Evolutionary conservation across 1,139 yeast species (phyloP).

Genomic region (Candida mesenterica): DNA sequence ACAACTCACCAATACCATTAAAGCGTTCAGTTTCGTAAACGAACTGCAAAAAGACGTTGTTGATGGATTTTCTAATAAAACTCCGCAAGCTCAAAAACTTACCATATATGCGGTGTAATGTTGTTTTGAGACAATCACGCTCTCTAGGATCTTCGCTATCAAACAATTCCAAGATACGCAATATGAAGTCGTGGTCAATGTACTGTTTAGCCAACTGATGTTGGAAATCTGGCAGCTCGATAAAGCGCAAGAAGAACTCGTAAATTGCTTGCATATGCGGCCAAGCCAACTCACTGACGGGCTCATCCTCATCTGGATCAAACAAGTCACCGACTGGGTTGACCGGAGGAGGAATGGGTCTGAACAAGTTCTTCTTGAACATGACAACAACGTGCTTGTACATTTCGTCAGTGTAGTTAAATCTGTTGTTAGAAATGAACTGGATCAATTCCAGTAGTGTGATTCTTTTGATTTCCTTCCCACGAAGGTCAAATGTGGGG

Average conservation of each 20-base stretch:
- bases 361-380: constrained; percentile 85
- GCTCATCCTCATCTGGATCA: constrained; percentile 99
- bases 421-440: constrained; percentile 77
- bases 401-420: constrained; percentile 87
- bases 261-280: constrained; percentile 98
- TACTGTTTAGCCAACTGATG: constrained; percentile 91
- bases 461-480: constrained; percentile 85
- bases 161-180: constrained; percentile 78
- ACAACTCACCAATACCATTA: constrained; percentile 92
- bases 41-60: constrained; percentile 89
- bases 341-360: constrained; percentile 98
- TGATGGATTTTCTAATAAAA: constrained; percentile 86
- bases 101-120: constrained; percentile 93
- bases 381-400: constrained; percentile 83
- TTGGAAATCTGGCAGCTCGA: constrained; percentile 93
- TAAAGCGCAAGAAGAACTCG: constrained; percentile 88
- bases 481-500: constrained; percentile 87
- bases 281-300: constrained; percentile 96
- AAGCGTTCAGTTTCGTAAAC: constrained; percentile 94
- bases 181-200: constrained; percentile 87
- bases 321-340: constrained; percentile 94
- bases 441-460: constrained; percentile 88
- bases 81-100: constrained; percentile 88
- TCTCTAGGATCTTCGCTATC: constrained; percentile 97
- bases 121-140: constrained; percentile 91